These are phyloP conservation scores for Ormosia semicastrata DNA, from an alignment of 306 rosid species.

Conservation along the genomic window DNA sequence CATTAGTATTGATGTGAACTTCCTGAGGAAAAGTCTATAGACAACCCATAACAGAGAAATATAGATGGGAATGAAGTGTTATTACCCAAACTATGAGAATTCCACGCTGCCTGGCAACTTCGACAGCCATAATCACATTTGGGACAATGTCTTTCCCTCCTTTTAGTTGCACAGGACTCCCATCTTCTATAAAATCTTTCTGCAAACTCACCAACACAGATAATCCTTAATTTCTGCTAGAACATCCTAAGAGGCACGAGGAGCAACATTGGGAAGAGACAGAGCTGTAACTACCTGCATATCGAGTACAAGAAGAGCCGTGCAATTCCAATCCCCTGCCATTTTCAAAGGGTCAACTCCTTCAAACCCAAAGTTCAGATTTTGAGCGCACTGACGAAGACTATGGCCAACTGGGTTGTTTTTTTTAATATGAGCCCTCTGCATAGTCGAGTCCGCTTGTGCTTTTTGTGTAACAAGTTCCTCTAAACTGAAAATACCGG, in stretches of 20 bases:
- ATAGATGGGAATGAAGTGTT: neutral
- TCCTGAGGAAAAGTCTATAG: neutral
- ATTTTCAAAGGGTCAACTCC: constrained; percentile 30
- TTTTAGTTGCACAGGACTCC: constrained; percentile 41
- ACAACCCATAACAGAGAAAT: neutral
- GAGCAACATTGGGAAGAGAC: neutral
- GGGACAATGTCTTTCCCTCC: constrained; percentile 78
- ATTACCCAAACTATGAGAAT: constrained; percentile 75
- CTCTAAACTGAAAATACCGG: too few species aligned
- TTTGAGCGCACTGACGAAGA: constrained; percentile 15
- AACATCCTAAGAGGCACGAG: neutral
- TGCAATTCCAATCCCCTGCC: constrained; percentile 44
- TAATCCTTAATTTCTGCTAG: constrained; percentile 4
- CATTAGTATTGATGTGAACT: neutral
- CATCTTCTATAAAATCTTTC: constrained; percentile 70
- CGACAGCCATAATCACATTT: constrained; percentile 65
- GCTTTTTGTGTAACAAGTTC: too few species aligned
- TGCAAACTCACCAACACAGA: constrained; percentile 33
- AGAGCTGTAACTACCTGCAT: constrained; percentile 59
- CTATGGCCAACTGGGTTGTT: too few species aligned
- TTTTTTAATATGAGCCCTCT: too few species aligned
- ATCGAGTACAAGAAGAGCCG: constrained; percentile 80
- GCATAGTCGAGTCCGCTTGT: too few species aligned
- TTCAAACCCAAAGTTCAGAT: constrained; percentile 12
- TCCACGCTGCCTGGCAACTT: constrained; percentile 68